phyloP scores from a whole-genome alignment of 352 stramenopile genomes.

The Phytophthora melonis region DNA sequence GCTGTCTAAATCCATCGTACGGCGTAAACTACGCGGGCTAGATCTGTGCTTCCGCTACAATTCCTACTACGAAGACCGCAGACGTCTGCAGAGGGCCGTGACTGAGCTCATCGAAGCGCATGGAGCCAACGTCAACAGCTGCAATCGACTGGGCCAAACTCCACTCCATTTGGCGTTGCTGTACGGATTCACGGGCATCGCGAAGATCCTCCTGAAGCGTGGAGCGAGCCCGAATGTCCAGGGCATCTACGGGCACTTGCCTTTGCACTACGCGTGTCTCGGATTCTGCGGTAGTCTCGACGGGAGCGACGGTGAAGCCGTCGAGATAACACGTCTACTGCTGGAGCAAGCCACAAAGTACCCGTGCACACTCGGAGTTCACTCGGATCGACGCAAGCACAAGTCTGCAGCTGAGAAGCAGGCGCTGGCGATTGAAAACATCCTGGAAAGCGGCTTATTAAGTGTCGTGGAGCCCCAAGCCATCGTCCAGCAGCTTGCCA shows the following conservation, averaged over 20 bases:
- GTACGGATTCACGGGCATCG: constrained; percentile 59
- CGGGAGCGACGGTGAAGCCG: constrained; percentile 25
- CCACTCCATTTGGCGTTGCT: constrained; percentile 74
- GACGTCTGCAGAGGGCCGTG: constrained; percentile 36
- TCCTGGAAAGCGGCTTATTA: constrained; percentile 56
- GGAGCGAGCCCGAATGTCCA: constrained; percentile 71
- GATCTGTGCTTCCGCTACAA: constrained; percentile 72
- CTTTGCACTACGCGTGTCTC: constrained; percentile 77
- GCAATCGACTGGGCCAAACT: constrained; percentile 71
- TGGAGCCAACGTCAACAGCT: constrained; percentile 58
- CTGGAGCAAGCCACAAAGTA: constrained; percentile 37
- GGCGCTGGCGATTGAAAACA: constrained; percentile 60
- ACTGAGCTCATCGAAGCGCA: constrained; percentile 45
- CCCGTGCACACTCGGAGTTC: constrained; percentile 37
- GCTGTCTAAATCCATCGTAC: constrained; percentile 61
- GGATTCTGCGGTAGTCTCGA: constrained; percentile 53
- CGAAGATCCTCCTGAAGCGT: constrained; percentile 47
- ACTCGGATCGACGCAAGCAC: constrained; percentile 67
- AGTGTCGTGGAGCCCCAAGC: constrained; percentile 43
- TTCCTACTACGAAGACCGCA: constrained; percentile 40
- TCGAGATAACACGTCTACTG: constrained; percentile 49
- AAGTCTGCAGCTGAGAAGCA: constrained; percentile 60
- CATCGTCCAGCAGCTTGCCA: constrained; percentile 51
- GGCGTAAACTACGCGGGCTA: constrained; percentile 58
- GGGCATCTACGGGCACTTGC: constrained; percentile 60